Percentiles rank a stretch among this genome's conserved stretches.
phyloP scores from a whole-genome alignment of 495 filamentous ascomycete species.

The Hapsidospora chrysogenum region DNA sequence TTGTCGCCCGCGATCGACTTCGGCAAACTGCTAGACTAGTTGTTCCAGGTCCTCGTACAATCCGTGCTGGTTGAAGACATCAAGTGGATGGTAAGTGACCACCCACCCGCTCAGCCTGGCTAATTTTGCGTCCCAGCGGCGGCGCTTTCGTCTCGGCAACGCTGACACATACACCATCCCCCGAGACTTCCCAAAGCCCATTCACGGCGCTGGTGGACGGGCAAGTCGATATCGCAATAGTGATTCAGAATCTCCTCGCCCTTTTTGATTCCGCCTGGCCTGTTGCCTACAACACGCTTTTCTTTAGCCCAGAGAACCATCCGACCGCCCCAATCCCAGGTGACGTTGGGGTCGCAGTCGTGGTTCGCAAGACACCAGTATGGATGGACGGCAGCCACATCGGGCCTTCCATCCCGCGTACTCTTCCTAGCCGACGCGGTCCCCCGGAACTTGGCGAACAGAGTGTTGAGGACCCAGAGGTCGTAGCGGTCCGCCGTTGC shows the following conservation, averaged over 20 bases:
- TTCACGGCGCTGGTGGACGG: conserved; percentile 65
- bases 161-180: conserved; percentile 64
- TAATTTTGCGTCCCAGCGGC: no score
- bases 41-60: no score
- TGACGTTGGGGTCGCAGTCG: conserved; percentile 82
- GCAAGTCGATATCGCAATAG: conserved; percentile 78
- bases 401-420: conserved; percentile 53
- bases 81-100: no score
- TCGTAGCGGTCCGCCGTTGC: conserved; percentile 46
- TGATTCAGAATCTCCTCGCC: conserved; percentile 82
- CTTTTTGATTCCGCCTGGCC: conserved; percentile 41
- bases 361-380: conserved; percentile 65
- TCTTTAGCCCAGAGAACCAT: conserved; percentile 48
- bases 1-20: no score
- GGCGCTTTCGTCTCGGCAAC: conserved; percentile 44
- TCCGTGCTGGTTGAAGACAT: no score
- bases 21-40: no score
- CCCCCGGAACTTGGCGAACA: conserved; percentile 85
- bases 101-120: no score
- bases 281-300: conserved; percentile 18
- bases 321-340: conserved; percentile 82
- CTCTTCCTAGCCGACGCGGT: conserved; percentile 74
- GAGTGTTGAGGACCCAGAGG: conserved; percentile 85
- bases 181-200: conserved; percentile 78
- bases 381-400: conserved; percentile 51